Conservation (phyloP, 192 early-diverging fungal species). For the Entomortierella lignicola region DNA sequence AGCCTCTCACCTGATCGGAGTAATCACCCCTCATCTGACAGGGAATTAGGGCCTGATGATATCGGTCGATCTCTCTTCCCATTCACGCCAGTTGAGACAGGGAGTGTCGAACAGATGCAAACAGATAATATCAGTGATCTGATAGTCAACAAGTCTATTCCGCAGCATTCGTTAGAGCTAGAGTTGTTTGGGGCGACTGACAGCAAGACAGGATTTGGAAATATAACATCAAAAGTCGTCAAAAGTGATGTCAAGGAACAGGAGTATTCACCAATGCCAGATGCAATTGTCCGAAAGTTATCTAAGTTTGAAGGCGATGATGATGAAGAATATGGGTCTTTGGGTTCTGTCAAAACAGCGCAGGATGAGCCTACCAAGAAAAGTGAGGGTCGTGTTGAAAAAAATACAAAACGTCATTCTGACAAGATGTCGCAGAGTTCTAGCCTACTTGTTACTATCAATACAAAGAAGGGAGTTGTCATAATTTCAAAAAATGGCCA, state of each 20-base stretch:
- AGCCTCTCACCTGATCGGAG: conserved; percentile 29
- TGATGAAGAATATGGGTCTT: conserved; percentile 13
- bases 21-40: conserved; percentile 13
- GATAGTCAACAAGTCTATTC: neutral
- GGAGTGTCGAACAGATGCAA: neutral
- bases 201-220: neutral
- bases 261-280: neutral
- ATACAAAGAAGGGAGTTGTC: conserved; percentile 19
- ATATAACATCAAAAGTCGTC: neutral
- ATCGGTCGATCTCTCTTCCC: neutral
- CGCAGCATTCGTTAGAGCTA: conserved; percentile 29
- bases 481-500: no score
- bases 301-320: conserved; percentile 1
- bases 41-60: neutral
- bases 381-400: no score
- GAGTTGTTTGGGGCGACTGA: conserved; percentile 31
- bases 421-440: neutral
- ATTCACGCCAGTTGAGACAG: neutral
- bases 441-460: conserved; percentile 37
- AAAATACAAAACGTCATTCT: neutral
- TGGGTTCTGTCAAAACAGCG: conserved; percentile 6
- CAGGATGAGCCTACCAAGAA: neutral
- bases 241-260: conserved; percentile 8
- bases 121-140: neutral
- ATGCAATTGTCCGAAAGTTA: neutral